A percentile compares a stretch with the other conserved stretches of the same genome.
phyloP scores from a whole-genome alignment of 169 alveolate genomes.

The Plasmodium vinckei region DNA sequence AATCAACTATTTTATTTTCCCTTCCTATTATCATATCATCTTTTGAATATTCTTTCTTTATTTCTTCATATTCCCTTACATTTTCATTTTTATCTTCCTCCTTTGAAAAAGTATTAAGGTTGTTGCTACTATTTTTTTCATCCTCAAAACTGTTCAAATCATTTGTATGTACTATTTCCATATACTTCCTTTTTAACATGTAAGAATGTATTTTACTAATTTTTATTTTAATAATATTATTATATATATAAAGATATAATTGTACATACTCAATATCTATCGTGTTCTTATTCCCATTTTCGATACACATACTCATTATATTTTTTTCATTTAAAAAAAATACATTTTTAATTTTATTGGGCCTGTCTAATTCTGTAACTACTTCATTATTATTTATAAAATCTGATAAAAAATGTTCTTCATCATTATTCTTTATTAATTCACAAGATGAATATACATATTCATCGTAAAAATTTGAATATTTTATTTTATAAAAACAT shows the following conservation, averaged over 20 bases:
- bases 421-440: neutral
- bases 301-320: slow-evolving; percentile 3
- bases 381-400: neutral
- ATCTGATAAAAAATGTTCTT: neutral
- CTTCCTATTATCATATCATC: neutral
- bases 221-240: slow-evolving; percentile 27
- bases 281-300: neutral
- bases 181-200: slow-evolving; percentile 5
- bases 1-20: neutral
- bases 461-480: slow-evolving; percentile 22
- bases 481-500: slow-evolving; percentile 12
- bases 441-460: slow-evolving; percentile 4
- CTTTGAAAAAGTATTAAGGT: neutral
- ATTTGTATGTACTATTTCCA: neutral
- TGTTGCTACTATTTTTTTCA: neutral
- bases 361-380: neutral
- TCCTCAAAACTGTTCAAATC: neutral
- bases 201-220: slow-evolving; percentile 18
- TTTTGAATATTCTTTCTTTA: neutral
- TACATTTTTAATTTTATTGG: neutral
- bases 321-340: slow-evolving; percentile 29
- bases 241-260: slow-evolving; percentile 32
- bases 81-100: neutral
- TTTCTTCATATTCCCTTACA: neutral
- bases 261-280: slow-evolving; percentile 40